Evolutionary conservation across 2,329 filamentous ascomycete genomes (phyloP).

Genomic region (Lachnellula willkommii): DNA sequence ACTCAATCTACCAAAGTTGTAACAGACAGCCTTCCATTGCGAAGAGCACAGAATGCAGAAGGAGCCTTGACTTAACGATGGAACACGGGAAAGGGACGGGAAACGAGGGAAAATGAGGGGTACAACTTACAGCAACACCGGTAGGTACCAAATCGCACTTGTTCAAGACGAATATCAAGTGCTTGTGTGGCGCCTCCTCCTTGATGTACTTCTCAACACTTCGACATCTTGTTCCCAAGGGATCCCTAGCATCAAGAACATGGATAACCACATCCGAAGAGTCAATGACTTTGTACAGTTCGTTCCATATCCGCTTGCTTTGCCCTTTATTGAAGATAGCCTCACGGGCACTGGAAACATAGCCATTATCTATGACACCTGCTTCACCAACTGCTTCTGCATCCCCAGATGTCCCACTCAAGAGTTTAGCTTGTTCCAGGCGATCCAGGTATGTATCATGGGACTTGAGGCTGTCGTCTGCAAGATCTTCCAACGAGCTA

Average conservation of each 20-base stretch:
- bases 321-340: conserved; percentile 93
- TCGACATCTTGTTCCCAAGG: conserved; percentile 81
- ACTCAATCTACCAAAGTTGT: conserved; percentile 97
- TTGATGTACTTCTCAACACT: conserved; percentile 90
- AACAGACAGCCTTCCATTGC: conserved; percentile 87
- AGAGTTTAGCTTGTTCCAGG: conserved; percentile 69
- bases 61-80: conserved; percentile 84
- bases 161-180: conserved; percentile 83
- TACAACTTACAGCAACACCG: conserved; percentile 80
- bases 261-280: conserved; percentile 96
- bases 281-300: conserved; percentile 91
- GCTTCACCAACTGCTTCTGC: conserved; percentile 43
- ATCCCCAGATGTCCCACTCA: conserved; percentile 63
- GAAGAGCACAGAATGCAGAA: conserved; percentile 55
- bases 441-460: conserved; percentile 78
- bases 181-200: conserved; percentile 93
- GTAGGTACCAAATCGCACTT: conserved; percentile 93
- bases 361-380: conserved; percentile 36
- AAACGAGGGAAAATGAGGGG: conserved; percentile 9
- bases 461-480: conserved; percentile 71
- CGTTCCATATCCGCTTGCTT: conserved; percentile 95
- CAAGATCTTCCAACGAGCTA: conserved; percentile 74
- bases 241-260: conserved; percentile 84
- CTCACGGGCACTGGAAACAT: conserved; percentile 63
- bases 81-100: conserved; percentile 19